A percentile compares a stretch with the other conserved stretches of the same genome.
Evolutionary conservation across 2,329 filamentous ascomycete genomes (phyloP).

Genomic region (Lasiodiplodia theobromae): DNA sequence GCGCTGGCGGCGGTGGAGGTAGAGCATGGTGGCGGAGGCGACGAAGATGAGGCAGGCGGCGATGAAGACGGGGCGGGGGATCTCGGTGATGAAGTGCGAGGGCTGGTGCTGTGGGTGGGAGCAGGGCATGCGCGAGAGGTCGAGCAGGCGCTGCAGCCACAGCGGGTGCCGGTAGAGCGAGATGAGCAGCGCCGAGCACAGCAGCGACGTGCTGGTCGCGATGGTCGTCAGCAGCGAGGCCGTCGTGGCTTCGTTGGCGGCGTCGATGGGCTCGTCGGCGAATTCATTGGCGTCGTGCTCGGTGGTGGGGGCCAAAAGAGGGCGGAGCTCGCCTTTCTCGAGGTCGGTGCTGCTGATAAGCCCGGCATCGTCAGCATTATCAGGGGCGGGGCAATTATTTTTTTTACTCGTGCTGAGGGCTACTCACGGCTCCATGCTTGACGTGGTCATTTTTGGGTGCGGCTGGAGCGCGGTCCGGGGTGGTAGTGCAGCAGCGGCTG

Average conservation of each 20-base stretch:
- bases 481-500: neutral
- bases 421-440: constrained; percentile 10
- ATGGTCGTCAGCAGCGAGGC: constrained; percentile 19
- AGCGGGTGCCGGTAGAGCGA: constrained; percentile 9
- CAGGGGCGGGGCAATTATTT: neutral
- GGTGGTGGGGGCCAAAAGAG: constrained; percentile 2
- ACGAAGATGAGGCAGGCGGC: constrained; percentile 2
- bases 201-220: neutral
- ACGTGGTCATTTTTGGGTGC: constrained; percentile 18
- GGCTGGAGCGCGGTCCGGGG: neutral
- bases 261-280: neutral
- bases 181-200: constrained; percentile 16
- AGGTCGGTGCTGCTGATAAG: constrained; percentile 5
- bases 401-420: neutral
- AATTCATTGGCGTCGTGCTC: neutral
- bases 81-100: constrained; percentile 22
- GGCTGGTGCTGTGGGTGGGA: constrained; percentile 13
- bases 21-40: neutral
- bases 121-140: constrained; percentile 24
- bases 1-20: constrained; percentile 13
- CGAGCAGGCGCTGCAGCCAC: constrained; percentile 19
- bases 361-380: neutral
- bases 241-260: constrained; percentile 6
- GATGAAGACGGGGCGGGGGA: constrained; percentile 22
- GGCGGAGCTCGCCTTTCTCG: constrained; percentile 22